Evolutionary conservation across 2,329 filamentous ascomycete species (phyloP).

Genomic region (Colletotrichum ledebouriae): DNA sequence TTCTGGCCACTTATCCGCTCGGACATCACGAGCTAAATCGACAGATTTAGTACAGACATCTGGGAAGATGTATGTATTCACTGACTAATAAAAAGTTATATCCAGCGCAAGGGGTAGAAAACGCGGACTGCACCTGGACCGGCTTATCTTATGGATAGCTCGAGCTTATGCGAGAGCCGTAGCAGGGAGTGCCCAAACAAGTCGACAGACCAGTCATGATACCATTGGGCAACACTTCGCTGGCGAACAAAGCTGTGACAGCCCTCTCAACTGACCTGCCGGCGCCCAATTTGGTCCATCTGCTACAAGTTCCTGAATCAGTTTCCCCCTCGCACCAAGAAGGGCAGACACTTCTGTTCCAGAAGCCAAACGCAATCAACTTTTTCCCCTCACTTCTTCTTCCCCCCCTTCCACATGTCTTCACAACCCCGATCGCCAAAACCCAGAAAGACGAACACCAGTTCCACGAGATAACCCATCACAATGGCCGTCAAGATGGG

Average conservation of each 20-base stretch:
- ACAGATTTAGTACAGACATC: background rate
- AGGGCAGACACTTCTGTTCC: no score
- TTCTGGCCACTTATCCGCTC: no score
- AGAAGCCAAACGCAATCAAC: no score
- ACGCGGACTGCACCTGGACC: background rate
- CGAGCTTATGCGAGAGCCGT: slow-evolving; percentile 12
- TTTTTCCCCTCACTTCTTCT: no score
- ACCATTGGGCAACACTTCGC: background rate
- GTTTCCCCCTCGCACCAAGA: background rate
- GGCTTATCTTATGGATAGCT: slow-evolving; percentile 3
- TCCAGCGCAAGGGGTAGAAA: background rate
- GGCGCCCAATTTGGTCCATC: slow-evolving; percentile 9
- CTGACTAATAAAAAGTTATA: background rate
- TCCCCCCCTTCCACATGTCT: background rate
- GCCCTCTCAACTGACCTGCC: background rate
- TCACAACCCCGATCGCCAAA: background rate
- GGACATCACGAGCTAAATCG: no score
- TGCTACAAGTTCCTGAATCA: slow-evolving; percentile 28
- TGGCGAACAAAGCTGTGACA: slow-evolving; percentile 11
- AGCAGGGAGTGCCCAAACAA: background rate
- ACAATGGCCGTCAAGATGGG: slow-evolving; percentile 15
- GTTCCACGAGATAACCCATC: background rate
- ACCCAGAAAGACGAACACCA: no score
- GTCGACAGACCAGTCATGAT: background rate
- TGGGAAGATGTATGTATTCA: no score